phyloP scores from a whole-genome alignment of 345 rosid genomes.

The Brassica nigra region DNA sequence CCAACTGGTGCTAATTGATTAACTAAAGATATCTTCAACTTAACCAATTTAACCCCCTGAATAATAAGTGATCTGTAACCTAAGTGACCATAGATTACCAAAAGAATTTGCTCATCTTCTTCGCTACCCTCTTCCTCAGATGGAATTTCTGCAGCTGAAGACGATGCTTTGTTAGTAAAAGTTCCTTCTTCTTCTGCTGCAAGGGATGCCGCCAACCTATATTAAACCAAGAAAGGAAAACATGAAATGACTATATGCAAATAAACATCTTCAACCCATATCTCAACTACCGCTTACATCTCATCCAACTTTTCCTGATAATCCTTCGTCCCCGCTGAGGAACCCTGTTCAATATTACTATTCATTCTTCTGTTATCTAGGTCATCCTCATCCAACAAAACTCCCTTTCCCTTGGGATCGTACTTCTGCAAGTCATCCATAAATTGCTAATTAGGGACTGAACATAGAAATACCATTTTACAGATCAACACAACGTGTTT shows the following conservation, averaged over 20 bases:
- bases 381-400: conserved; percentile 38
- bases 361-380: conserved; percentile 17
- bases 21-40: neutral
- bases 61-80: neutral
- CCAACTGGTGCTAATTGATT: neutral
- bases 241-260: conserved; percentile 13
- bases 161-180: conserved; percentile 41
- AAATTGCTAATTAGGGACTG: neutral
- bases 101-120: conserved; percentile 58
- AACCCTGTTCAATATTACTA: conserved; percentile 30
- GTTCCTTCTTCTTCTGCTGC: conserved; percentile 52
- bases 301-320: conserved; percentile 65
- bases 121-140: conserved; percentile 51
- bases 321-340: conserved; percentile 28
- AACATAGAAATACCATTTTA: neutral
- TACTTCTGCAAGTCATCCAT: conserved; percentile 30
- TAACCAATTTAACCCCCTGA: neutral
- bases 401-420: conserved; percentile 54
- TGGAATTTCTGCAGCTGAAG: conserved; percentile 47
- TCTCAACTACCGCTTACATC: conserved; percentile 53
- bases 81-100: conserved; percentile 34
- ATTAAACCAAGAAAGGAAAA: conserved; percentile 34
- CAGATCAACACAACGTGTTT: neutral
- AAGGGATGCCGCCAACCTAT: conserved; percentile 75
- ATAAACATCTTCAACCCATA: conserved; percentile 22